A percentile compares a stretch with the other conserved stretches of the same genome.
phyloP scores from a whole-genome alignment of 805 yeast species.

The Pichia paraexigua region DNA sequence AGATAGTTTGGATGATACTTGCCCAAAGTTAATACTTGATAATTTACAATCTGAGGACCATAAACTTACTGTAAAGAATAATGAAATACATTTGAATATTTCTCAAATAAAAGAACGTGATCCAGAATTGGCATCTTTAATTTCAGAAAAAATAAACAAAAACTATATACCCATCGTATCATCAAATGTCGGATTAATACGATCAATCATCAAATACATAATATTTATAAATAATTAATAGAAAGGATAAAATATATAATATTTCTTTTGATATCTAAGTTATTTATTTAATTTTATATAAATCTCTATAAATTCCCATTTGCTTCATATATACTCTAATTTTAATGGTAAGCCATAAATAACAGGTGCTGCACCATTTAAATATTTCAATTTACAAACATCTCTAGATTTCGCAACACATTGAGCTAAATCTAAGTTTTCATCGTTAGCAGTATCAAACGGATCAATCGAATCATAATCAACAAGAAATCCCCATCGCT shows the following conservation, averaged over 20 bases:
- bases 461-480: constrained; percentile 21
- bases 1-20: not conserved
- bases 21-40: not conserved
- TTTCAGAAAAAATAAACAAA: not conserved
- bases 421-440: constrained; percentile 31
- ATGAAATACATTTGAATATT: not conserved
- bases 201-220: not conserved
- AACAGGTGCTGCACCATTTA: constrained; percentile 92
- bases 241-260: too few species aligned
- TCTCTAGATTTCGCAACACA: constrained; percentile 61
- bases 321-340: not conserved
- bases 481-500: constrained; percentile 54
- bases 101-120: not conserved
- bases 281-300: not conserved
- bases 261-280: too few species aligned
- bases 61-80: not conserved
- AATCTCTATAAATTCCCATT: not conserved
- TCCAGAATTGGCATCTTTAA: not conserved
- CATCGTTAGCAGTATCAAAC: constrained; percentile 15
- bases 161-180: not conserved
- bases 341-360: constrained; percentile 76
- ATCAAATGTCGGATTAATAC: not conserved
- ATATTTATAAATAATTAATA: not conserved
- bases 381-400: constrained; percentile 57
- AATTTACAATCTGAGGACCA: not conserved